These are phyloP conservation scores for Taphrina betulina DNA, from an alignment of 1,139 yeast species.

Conservation along the genomic window DNA sequence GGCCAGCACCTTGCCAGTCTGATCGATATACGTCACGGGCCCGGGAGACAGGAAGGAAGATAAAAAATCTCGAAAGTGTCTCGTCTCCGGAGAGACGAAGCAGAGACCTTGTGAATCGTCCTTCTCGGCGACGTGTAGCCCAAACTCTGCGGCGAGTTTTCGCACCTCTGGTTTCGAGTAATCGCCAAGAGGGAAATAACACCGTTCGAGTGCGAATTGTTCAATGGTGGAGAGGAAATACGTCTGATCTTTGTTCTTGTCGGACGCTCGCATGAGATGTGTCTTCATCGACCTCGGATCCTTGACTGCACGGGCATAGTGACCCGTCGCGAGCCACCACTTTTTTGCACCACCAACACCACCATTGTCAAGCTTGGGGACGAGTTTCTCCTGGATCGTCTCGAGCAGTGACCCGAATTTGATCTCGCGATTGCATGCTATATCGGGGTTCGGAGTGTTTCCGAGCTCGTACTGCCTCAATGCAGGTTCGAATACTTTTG, in stretches of 20 bases:
- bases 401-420: slow-evolving; percentile 64
- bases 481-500: slow-evolving; percentile 90
- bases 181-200: slow-evolving; percentile 79
- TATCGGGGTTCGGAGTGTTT: slow-evolving; percentile 91
- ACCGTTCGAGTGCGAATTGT: slow-evolving; percentile 49
- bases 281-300: slow-evolving; percentile 40
- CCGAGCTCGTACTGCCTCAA: slow-evolving; percentile 67
- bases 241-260: slow-evolving; percentile 78
- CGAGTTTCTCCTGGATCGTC: slow-evolving; percentile 2
- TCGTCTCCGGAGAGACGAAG: slow-evolving; percentile 66
- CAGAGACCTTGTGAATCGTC: slow-evolving; percentile 96
- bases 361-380: slow-evolving; percentile 40
- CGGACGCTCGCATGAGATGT: slow-evolving; percentile 58
- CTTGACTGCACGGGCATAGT: slow-evolving; percentile 55
- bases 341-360: too few species aligned
- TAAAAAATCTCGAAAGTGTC: slow-evolving; percentile 71
- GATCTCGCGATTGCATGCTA: slow-evolving; percentile 77
- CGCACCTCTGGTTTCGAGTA: slow-evolving; percentile 73
- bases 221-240: slow-evolving; percentile 77
- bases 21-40: slow-evolving; percentile 74
- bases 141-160: slow-evolving; percentile 55
- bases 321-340: slow-evolving; percentile 88
- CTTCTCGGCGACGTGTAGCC: slow-evolving; percentile 66
- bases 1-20: slow-evolving; percentile 62
- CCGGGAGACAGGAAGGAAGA: slow-evolving; percentile 67